These are phyloP conservation scores for Gracilariopsis chorda DNA, from an alignment of 23 red algal genomes.

Conservation along the genomic window DNA sequence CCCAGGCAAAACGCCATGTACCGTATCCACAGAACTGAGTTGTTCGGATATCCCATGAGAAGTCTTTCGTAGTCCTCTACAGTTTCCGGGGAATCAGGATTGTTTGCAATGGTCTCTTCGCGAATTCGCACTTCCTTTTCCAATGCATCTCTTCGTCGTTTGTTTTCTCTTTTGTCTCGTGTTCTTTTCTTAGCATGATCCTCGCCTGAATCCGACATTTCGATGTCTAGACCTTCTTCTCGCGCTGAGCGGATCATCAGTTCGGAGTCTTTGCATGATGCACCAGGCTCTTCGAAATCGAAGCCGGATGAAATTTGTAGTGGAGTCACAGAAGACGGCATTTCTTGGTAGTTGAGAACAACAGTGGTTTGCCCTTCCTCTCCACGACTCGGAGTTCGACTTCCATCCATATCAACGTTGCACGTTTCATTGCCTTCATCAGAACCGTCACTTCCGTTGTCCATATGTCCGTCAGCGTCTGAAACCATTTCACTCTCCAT, in stretches of 20 bases:
- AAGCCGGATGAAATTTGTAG: conserved; percentile 15
- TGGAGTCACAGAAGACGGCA: neutral
- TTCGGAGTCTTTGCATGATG: neutral
- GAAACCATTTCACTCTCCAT: neutral
- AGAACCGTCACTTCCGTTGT: conserved; percentile 1
- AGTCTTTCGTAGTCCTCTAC: conserved; percentile 94
- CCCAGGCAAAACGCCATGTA: conserved; percentile 92
- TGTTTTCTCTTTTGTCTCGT: conserved; percentile 68
- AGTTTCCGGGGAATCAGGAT: conserved; percentile 72
- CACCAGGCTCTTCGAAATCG: conserved; percentile 54
- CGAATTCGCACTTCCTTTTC: conserved; percentile 59
- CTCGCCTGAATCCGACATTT: neutral
- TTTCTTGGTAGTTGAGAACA: neutral
- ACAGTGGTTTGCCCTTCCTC: neutral
- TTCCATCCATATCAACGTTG: neutral
- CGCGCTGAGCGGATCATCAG: neutral
- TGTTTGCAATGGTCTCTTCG: conserved; percentile 59
- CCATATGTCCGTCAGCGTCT: neutral
- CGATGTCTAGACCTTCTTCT: neutral
- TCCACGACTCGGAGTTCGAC: neutral
- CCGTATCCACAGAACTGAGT: conserved; percentile 80
- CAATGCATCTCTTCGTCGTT: conserved; percentile 13
- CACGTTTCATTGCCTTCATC: neutral
- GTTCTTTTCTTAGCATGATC: conserved; percentile 18
- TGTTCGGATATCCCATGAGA: conserved; percentile 81